Percentiles rank a stretch among this genome's conserved stretches.
Evolutionary conservation across 2,329 filamentous ascomycete genomes (phyloP).

Genomic region (Chrysosporium keratinophilum): DNA sequence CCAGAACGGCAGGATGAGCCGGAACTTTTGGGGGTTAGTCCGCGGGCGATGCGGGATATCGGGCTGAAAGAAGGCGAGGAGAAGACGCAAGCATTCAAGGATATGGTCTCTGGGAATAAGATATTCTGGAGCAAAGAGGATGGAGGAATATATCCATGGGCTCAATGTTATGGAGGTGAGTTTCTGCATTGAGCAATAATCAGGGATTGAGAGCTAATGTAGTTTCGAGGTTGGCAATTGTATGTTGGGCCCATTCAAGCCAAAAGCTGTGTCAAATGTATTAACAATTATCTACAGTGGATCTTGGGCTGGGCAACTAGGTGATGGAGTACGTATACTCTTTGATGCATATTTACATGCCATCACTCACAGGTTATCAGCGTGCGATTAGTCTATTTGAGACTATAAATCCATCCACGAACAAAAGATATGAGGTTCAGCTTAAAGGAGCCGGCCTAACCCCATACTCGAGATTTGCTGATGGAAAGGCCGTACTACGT

Average conservation of each 20-base stretch:
- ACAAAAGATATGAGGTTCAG: slow-evolving; percentile 76
- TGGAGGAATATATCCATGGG: slow-evolving; percentile 90
- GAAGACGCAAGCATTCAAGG: slow-evolving; percentile 60
- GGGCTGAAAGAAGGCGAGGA: slow-evolving; percentile 61
- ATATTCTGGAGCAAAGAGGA: slow-evolving; percentile 63
- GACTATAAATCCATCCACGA: slow-evolving; percentile 61
- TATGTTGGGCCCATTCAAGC: slow-evolving; percentile 22
- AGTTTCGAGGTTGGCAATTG: slow-evolving; percentile 40
- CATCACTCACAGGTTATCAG: slow-evolving; percentile 16
- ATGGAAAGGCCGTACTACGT: slow-evolving; percentile 84
- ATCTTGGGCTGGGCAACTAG: slow-evolving; percentile 89
- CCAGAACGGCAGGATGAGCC: slow-evolving; percentile 62
- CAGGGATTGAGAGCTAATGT: background rate
- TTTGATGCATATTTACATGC: background rate
- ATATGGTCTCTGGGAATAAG: slow-evolving; percentile 70
- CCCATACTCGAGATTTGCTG: slow-evolving; percentile 91
- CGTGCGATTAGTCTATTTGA: slow-evolving; percentile 92
- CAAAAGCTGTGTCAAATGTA: background rate
- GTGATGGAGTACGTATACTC: slow-evolving; percentile 54
- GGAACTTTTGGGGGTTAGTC: slow-evolving; percentile 72
- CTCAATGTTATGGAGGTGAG: slow-evolving; percentile 85
- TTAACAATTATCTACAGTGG: slow-evolving; percentile 47
- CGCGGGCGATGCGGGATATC: slow-evolving; percentile 68
- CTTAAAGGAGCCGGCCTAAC: slow-evolving; percentile 89
- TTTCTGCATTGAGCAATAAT: slow-evolving; percentile 26